Percentiles rank a stretch among this genome's conserved stretches.
Evolutionary conservation across 1,284 basidiomycete species (phyloP).

Genomic region (Trichosporon coremiiforme): DNA sequence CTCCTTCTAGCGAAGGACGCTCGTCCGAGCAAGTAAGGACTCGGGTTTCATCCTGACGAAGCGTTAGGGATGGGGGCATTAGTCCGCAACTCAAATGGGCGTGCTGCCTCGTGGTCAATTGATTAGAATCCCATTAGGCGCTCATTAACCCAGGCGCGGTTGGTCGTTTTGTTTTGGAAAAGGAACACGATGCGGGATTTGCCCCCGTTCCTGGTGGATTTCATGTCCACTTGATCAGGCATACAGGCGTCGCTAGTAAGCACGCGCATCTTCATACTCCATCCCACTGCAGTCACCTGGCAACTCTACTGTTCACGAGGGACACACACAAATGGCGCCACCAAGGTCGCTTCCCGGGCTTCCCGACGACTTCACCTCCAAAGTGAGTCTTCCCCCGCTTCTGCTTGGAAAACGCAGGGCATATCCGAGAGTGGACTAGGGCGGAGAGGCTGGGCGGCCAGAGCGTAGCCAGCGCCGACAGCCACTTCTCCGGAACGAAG

Average conservation of each 20-base stretch:
- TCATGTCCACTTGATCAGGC: conserved; percentile 16
- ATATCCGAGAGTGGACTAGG: background rate
- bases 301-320: background rate
- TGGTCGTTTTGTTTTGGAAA: conserved; percentile 10
- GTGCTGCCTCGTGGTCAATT: conserved; percentile 1
- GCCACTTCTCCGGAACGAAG: background rate
- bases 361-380: conserved; percentile 45
- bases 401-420: background rate
- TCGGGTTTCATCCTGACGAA: background rate
- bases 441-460: background rate
- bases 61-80: background rate
- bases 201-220: conserved; percentile 18
- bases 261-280: conserved; percentile 11
- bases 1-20: background rate
- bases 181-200: background rate
- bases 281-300: background rate
- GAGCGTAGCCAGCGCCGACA: background rate
- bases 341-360: conserved; percentile 45
- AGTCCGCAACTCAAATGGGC: background rate
- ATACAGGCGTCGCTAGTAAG: background rate
- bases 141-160: background rate
- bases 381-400: conserved; percentile 34
- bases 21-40: background rate
- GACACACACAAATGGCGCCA: conserved; percentile 26
- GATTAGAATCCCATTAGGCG: background rate